Base-by-base conservation (phyloP, 768 basidiomycete species). In the Lactarius tabidus region DNA sequence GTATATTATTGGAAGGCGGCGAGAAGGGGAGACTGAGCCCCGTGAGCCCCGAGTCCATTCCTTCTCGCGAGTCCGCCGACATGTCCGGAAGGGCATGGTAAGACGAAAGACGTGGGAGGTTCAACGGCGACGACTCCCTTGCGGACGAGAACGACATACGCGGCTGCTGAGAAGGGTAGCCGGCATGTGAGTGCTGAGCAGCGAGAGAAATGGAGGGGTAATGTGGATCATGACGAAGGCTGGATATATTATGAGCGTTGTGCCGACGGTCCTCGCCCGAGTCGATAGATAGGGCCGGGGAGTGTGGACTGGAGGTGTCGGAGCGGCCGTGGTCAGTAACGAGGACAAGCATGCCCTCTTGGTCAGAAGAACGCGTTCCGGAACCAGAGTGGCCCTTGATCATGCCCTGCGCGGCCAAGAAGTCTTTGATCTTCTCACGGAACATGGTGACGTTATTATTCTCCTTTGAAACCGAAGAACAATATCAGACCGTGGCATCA, bases 351-450 rank as follows among this genome's bases (percentile, higher is more conserved):
- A 87, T 79, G 53, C 81, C 82, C 17, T 80, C 85, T 20, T 82
- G 82, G 2, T 87, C 87, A 39, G 79, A 71, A 26, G 79, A 75
- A 52, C 87, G 85, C 23, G 87, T 80, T 2, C 84, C 86, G 31
- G 87, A 78, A 62, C 88, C 88, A 23, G 91, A 88, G 71, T 92
- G 90, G 33, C 91, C 91, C 76, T 93, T 93, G 76, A 93, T 92
- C 89, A 92, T 90, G 56, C 91, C 91, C 74, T 92, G 89, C 0
- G 89, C 83, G 0, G 89, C 89, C 28, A 93, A 81, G 71, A 90
- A 90, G 1, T 77, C 76, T 77, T 92, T 93, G 72, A 91, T 92
- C 77, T 85, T 89, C 70, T 90, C 89, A 61, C 90, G 82, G 45
- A 91, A 77, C 66, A 84, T 83, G 39, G 82, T 72, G 4, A 91